Evolutionary conservation across 2,329 filamentous ascomycete species (phyloP).

Genomic region (Calcarisporium arbuscula): DNA sequence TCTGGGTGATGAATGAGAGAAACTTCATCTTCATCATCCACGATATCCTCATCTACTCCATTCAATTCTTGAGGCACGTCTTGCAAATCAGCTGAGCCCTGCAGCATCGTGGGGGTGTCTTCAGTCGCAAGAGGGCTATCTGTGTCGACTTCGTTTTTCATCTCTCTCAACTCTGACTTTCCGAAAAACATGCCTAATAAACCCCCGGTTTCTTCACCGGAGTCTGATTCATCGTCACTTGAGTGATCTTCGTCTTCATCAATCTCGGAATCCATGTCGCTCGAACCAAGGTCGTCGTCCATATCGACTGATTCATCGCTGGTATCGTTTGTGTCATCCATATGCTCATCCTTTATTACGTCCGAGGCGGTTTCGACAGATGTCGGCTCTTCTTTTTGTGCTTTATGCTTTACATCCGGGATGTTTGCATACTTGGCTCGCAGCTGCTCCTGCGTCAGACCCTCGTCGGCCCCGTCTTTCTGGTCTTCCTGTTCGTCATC

Average conservation of each 20-base stretch:
- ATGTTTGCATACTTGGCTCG: conserved; percentile 63
- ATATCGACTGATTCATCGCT: conserved; percentile 63
- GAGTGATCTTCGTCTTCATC: conserved; percentile 30
- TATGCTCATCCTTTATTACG: conserved; percentile 15
- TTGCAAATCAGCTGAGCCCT: too few relatives aligned
- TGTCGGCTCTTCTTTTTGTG: conserved; percentile 16
- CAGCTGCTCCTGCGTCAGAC: conserved; percentile 62
- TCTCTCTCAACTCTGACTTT: conserved; percentile 49
- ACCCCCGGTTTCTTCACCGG: conserved; percentile 36
- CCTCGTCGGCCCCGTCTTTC: conserved; percentile 51
- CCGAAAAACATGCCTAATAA: conserved; percentile 53
- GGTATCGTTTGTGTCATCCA: conserved; percentile 39
- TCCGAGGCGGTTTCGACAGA: conserved; percentile 15
- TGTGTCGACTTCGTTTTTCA: conserved; percentile 31
- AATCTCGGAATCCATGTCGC: conserved; percentile 39
- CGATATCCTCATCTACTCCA: too few relatives aligned
- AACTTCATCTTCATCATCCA: conserved; percentile 27
- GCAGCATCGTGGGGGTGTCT: too few relatives aligned
- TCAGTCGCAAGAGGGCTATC: too few relatives aligned
- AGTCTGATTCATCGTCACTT: conserved; percentile 35
- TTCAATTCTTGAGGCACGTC: too few relatives aligned
- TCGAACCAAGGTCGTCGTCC: conserved; percentile 60
- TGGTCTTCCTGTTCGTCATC: conserved; percentile 56
- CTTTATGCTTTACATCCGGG: conserved; percentile 36
- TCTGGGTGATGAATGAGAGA: conserved; percentile 25